Base-by-base conservation (phyloP, 352 stramenopile genomes). In the Phytophthora kernoviae region DNA sequence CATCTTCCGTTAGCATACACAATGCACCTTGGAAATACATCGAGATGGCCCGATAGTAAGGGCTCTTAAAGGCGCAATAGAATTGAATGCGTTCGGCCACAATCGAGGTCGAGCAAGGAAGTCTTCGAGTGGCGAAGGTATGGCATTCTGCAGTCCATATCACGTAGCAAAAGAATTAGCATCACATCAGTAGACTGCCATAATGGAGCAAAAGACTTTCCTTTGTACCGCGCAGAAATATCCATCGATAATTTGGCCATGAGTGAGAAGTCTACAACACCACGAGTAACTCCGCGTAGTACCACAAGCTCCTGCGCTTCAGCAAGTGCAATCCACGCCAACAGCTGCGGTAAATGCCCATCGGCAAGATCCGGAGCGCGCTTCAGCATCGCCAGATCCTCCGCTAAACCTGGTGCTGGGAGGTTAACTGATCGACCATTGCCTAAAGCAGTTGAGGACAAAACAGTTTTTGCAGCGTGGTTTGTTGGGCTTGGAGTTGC, bases 301-400 rank as follows among this genome's bases (percentile, higher is more conserved):
- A 91, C 65, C 33, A 87, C 81, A 9, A 91, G 68, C 45, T 91
- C 81, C 37, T 91, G 77, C 0, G 81, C 81, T 60, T 91, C 61
- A 10, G 75, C 79, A 14, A 91, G 70, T 24, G 75, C 60, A 56
- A 91, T 65, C 75, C 75, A 85, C n/a, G 64, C 62, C 30, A 91
- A 27, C 12, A 84, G 50, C 52, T 87, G 75, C 8, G 75, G 66
- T 22, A 79, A 84, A 9, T 55, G 62, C 11, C 77, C 81, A 21
- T 70, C 52, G 8, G 75, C 77, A 8, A 91, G 79, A 45, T 90
- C 81, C 2, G 79, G 64, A 8, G 90, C 61, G 2, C 76, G 70
- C 17, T 77, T 59, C 8, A 88, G 62, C 65, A 76, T 63, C 21
- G 54, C 69, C 1, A 87, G 65, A 24, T 65, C 58, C 24, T 82